Percentiles rank a stretch among this genome's conserved stretches.
phyloP scores from a whole-genome alignment of 352 stramenopile species.

The Saprolegnia parasitica region DNA sequence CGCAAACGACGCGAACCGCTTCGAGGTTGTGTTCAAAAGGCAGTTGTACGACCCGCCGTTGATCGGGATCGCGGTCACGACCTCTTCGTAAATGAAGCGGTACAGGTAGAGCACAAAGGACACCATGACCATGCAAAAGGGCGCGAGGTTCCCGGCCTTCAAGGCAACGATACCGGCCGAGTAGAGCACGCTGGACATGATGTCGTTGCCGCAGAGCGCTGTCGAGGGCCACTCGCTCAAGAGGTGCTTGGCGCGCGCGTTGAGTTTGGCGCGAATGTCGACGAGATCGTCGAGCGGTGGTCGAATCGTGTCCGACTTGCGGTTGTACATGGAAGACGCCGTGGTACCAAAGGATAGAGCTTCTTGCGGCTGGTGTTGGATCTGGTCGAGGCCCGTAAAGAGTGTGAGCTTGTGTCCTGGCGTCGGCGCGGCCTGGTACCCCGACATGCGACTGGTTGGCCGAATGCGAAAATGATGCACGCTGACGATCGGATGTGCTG shows the following conservation, averaged over 20 bases:
- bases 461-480: not conserved
- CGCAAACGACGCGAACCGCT: slow-evolving; percentile 81
- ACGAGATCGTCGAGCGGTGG: slow-evolving; percentile 38
- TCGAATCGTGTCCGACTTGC: not conserved
- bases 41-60: slow-evolving; percentile 92
- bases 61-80: slow-evolving; percentile 84
- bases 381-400: not conserved
- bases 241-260: slow-evolving; percentile 31
- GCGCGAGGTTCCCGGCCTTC: slow-evolving; percentile 77
- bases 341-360: not conserved
- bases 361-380: not conserved
- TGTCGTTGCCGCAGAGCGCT: slow-evolving; percentile 90
- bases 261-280: slow-evolving; percentile 27
- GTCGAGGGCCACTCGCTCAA: slow-evolving; percentile 81
- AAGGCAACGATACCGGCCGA: slow-evolving; percentile 57
- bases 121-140: slow-evolving; percentile 74
- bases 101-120: slow-evolving; percentile 60
- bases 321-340: not conserved
- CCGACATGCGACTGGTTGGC: not conserved
- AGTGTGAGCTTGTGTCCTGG: not conserved
- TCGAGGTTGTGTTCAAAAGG: slow-evolving; percentile 88
- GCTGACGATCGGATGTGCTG: not conserved
- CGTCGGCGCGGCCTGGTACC: not conserved
- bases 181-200: slow-evolving; percentile 83
- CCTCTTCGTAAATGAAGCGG: slow-evolving; percentile 88